A percentile compares a stretch with the other conserved stretches of the same genome.
Conservation (phyloP, 2,329 filamentous ascomycete genomes). For the Calonectria pseudoturangicola region DNA sequence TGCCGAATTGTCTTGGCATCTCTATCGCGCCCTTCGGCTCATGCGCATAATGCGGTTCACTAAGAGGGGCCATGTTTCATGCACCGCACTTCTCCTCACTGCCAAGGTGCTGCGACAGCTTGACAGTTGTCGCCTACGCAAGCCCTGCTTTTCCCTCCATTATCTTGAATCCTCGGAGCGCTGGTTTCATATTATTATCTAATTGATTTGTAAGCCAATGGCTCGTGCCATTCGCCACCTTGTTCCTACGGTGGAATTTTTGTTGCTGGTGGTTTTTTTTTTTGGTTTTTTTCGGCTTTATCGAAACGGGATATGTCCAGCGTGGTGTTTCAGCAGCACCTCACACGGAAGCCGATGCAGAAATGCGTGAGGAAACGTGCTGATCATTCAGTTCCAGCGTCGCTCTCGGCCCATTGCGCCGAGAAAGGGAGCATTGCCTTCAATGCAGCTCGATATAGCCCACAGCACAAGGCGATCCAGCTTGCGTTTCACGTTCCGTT, state of each 20-base stretch:
- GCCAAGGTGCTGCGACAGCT: not conserved
- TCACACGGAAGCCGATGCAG: not conserved
- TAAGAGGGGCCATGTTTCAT: not conserved
- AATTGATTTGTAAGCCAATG: not conserved
- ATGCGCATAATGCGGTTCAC: constrained; percentile 2
- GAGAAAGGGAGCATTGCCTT: no score
- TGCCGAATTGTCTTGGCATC: not conserved
- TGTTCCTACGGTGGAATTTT: not conserved
- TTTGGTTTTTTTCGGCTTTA: not conserved
- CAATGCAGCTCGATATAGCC: not conserved
- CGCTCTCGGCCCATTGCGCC: not conserved
- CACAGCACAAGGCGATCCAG: no score
- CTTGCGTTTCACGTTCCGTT: constrained; percentile 8
- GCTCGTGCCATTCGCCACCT: not conserved
- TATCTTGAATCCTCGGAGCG: not conserved
- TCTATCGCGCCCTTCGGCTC: not conserved
- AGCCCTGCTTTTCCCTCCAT: not conserved
- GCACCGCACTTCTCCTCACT: not conserved
- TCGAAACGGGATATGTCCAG: not conserved
- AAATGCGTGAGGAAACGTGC: not conserved
- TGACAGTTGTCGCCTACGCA: not conserved
- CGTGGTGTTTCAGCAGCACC: not conserved
- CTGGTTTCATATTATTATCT: not conserved
- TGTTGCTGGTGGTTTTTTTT: not conserved
- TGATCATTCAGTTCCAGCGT: not conserved